phyloP scores from a whole-genome alignment of 2,329 filamentous ascomycete species.

The Myriosclerotinia duriaeana region DNA sequence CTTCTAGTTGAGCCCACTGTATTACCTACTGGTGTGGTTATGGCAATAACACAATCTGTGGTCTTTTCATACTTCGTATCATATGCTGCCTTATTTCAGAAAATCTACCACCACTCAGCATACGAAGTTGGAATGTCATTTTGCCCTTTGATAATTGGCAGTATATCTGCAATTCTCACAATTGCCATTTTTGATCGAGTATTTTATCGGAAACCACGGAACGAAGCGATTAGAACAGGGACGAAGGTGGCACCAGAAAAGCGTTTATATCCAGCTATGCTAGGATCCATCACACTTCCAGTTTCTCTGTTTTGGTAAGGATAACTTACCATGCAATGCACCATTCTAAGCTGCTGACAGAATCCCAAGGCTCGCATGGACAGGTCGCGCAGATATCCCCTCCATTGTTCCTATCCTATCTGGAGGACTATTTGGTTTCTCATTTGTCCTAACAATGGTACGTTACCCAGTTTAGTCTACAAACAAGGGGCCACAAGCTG shows the following conservation, averaged over 20 bases:
- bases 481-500: neutral
- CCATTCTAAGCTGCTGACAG: neutral
- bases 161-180: slow-evolving; percentile 13
- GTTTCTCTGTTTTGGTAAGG: slow-evolving; percentile 43
- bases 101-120: slow-evolving; percentile 20
- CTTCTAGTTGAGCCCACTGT: slow-evolving; percentile 26
- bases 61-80: slow-evolving; percentile 25
- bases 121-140: slow-evolving; percentile 27
- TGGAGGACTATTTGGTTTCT: slow-evolving; percentile 53
- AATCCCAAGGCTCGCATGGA: slow-evolving; percentile 28
- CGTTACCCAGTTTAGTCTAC: slow-evolving; percentile 22
- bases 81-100: slow-evolving; percentile 25
- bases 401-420: slow-evolving; percentile 39
- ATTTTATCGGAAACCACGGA: slow-evolving; percentile 15
- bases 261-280: slow-evolving; percentile 58
- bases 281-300: slow-evolving; percentile 41
- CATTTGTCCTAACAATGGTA: slow-evolving; percentile 59
- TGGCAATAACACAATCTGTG: slow-evolving; percentile 25
- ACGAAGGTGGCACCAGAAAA: slow-evolving; percentile 50
- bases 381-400: slow-evolving; percentile 31
- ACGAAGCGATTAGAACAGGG: neutral
- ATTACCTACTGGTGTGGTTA: slow-evolving; percentile 19
- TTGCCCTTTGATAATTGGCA: slow-evolving; percentile 20
- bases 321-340: accelerated
- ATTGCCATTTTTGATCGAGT: slow-evolving; percentile 17